A percentile compares a stretch with the other conserved stretches of the same genome.
phyloP scores from a whole-genome alignment of 176 grass and related monocot species.

The Oryza glumipatula region DNA sequence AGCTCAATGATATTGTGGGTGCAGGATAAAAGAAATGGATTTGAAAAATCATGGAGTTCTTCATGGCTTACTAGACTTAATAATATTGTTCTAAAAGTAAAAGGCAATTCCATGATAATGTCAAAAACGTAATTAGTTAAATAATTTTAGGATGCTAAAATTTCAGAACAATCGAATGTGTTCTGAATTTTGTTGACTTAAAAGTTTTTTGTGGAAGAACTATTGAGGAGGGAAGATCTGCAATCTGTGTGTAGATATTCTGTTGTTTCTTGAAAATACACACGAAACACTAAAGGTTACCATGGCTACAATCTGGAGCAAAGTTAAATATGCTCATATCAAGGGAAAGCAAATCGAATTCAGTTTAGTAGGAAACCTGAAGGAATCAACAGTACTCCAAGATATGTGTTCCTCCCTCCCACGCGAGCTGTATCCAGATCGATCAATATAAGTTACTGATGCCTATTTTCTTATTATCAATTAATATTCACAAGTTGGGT shows the following conservation, averaged over 20 bases:
- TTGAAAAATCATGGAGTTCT: not conserved
- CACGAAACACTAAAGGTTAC: not conserved
- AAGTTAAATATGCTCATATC: not conserved
- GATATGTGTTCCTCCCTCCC: conserved; percentile 23
- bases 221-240: not conserved
- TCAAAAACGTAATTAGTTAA: not conserved
- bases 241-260: not conserved
- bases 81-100: not conserved
- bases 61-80: not conserved
- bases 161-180: not conserved
- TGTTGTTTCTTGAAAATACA: not conserved
- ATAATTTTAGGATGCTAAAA: not conserved
- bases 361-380: not conserved
- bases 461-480: not conserved
- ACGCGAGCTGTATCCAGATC: conserved; percentile 19
- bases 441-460: conserved; percentile 26
- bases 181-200: not conserved
- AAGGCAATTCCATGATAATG: not conserved
- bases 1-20: not conserved
- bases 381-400: conserved; percentile 20
- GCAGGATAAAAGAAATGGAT: not conserved
- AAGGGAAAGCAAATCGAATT: not conserved
- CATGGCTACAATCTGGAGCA: not conserved
- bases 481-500: conserved; percentile 14
- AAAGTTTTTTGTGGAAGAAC: not conserved